Conservation (phyloP, 1,284 basidiomycete genomes). For the Wolfiporia cocos region DNA sequence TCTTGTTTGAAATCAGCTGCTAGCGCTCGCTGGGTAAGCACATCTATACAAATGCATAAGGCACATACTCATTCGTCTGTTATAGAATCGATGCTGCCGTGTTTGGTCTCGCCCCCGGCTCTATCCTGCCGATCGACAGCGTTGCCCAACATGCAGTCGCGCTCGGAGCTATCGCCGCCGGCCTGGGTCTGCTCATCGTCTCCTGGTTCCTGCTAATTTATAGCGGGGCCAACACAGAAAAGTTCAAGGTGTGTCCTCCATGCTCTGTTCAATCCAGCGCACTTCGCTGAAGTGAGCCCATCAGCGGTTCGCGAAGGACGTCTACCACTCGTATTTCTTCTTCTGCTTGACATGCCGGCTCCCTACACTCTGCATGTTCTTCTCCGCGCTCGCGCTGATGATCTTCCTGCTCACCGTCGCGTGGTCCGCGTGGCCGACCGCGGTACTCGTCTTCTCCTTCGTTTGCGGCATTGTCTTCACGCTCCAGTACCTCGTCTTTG, state of each 20-base stretch:
- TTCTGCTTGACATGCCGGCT: conserved; percentile 59
- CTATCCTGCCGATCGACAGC: conserved; percentile 40
- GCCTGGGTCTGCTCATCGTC: conserved; percentile 52
- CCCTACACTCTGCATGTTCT: conserved; percentile 51
- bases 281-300: background rate
- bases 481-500: conserved; percentile 62
- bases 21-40: conserved; percentile 23
- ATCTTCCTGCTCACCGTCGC: conserved; percentile 54
- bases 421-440: conserved; percentile 53
- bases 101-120: conserved; percentile 50
- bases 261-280: background rate
- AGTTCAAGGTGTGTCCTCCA: conserved; percentile 41
- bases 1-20: too few species aligned
- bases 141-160: conserved; percentile 45
- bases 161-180: conserved; percentile 49
- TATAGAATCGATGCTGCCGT: conserved; percentile 33
- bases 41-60: background rate
- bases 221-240: conserved; percentile 35
- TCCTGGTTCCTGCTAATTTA: conserved; percentile 62
- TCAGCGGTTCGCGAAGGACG: conserved; percentile 46
- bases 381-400: conserved; percentile 47
- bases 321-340: conserved; percentile 56
- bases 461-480: conserved; percentile 48
- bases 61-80: background rate
- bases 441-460: conserved; percentile 51